Conservation (phyloP, 345 rosid genomes). For the Hypericum perforatum region DNA sequence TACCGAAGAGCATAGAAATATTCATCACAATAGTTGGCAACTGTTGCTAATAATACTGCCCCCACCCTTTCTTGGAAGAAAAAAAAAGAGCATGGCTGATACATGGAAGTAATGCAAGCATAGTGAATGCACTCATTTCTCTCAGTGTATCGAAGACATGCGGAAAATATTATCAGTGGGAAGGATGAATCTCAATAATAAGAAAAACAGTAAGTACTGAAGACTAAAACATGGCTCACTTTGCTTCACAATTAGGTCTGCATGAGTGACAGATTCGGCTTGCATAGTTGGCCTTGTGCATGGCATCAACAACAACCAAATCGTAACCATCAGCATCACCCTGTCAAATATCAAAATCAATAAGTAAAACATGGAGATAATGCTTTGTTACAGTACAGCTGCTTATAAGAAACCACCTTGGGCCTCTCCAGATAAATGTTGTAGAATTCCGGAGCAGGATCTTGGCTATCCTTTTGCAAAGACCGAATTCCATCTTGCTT, state of each 20-base stretch:
- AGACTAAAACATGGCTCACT: constrained; percentile 40
- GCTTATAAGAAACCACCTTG: constrained; percentile 45
- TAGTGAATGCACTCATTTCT: no score
- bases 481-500: constrained; percentile 99
- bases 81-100: no score
- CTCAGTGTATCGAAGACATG: no score
- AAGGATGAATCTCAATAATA: not conserved
- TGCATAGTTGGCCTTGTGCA: constrained; percentile 99
- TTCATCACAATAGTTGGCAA: no score
- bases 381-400: constrained; percentile 6
- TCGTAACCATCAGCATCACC: constrained; percentile 99
- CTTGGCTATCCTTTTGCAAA: constrained; percentile 83
- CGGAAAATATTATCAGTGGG: no score
- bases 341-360: constrained; percentile 32
- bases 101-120: no score
- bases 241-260: constrained; percentile 98
- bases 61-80: no score
- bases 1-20: no score
- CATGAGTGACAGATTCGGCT: constrained; percentile 99
- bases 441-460: constrained; percentile 99
- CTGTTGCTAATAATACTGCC: no score
- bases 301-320: constrained; percentile 98
- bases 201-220: not conserved
- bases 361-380: constrained; percentile 10
- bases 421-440: constrained; percentile 99